Base-by-base conservation (phyloP, 352 stramenopile species). In the Chrysophaeum taylorii region DNA sequence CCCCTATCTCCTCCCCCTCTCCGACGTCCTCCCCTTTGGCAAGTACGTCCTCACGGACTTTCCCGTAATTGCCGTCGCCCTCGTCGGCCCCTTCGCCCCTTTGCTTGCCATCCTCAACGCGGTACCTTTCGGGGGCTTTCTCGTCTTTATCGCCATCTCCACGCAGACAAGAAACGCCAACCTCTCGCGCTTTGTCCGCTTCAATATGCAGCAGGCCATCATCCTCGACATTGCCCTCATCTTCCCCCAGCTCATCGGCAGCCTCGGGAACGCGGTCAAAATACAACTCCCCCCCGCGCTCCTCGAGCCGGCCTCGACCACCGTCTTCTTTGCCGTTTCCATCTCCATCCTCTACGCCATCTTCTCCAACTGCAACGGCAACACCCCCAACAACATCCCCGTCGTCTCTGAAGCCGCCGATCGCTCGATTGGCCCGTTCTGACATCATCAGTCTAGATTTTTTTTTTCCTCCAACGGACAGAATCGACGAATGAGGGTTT, bases 141-240 rank as follows among this genome's bases (percentile, higher is more conserved):
- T 84, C 36, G 76, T 81, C 2, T 88, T 87, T 63, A 78, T 88
- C 45, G 78, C 75, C 27, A 66, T 88, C 0, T 81, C 78, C 62
- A 71, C 81, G 31, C 53, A 85, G 5, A 78, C 73, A 2, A 69
- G 72, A n/a, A 88, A 87, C 78, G 76, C 76, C 25, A 70, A 72
- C 0, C 69, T 88, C 27, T 85, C 86, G 70, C 72, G 80, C 41
- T 73, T 86, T 18, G 73, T 89, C 45, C 75, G 85, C 33, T 90
- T 83, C 75, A 88, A 86, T 71, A 84, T 89, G 75, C 83, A 89
- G 70, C 85, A 90, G 78, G 85, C 85, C 15, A 88, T 90, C 38
- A 85, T 85, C 41, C 67, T 90, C 42, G 85, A 90, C 76, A 89
- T 90, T 73, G 78, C 81, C 1, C 72, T 88, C 18, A 85, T 90